A percentile compares a stretch with the other conserved stretches of the same genome.
These are phyloP conservation scores for Exophiala sp. DNA, from an alignment of 2,329 filamentous ascomycete genomes.

Conservation along the genomic window DNA sequence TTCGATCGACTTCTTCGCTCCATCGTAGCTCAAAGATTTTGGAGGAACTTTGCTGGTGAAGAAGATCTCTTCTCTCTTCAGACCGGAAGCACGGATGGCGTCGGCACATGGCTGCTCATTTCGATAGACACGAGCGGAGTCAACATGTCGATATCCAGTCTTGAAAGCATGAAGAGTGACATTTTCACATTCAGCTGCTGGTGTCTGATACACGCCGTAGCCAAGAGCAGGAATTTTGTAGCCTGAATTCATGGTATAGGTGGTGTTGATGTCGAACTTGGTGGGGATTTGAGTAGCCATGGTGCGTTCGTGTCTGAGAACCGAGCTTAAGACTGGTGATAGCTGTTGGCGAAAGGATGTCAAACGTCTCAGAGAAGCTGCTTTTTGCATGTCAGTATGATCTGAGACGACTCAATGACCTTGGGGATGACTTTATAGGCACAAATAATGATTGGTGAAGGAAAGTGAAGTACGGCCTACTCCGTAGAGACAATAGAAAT, in stretches of 20 bases:
- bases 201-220: conserved; percentile 46
- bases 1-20: conserved; percentile 48
- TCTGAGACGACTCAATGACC: too few species aligned
- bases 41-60: conserved; percentile 61
- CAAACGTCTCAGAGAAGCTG: background rate
- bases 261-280: conserved; percentile 30
- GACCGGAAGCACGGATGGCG: conserved; percentile 50
- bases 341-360: background rate
- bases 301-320: conserved; percentile 4
- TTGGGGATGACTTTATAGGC: too few species aligned
- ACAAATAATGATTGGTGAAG: too few species aligned
- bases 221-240: conserved; percentile 40
- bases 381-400: too few species aligned
- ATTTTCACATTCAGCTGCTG: conserved; percentile 54
- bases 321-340: background rate
- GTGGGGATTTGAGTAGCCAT: conserved; percentile 17
- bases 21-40: conserved; percentile 57
- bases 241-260: conserved; percentile 39
- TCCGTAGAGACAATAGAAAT: too few species aligned
- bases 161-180: conserved; percentile 57
- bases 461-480: too few species aligned
- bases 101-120: conserved; percentile 56
- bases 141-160: conserved; percentile 58
- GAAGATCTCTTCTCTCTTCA: conserved; percentile 57
- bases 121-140: conserved; percentile 56